Evolutionary conservation across 371 early-diverging fungal genomes (phyloP).

Genomic region (Syncephalastrum racemosum): DNA sequence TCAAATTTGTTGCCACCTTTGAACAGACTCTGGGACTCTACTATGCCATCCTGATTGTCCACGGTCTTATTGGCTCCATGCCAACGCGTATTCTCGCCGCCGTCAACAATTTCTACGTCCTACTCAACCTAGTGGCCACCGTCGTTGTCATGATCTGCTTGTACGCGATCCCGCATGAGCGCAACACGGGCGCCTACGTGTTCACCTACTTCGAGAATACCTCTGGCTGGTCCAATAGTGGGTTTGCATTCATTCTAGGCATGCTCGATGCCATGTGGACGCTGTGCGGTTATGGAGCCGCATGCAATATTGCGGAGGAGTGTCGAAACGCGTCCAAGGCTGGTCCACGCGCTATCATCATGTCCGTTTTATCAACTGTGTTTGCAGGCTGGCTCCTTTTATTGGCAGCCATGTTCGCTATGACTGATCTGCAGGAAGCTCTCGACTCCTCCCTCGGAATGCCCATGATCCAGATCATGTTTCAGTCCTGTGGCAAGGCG

Average conservation of each 20-base stretch:
- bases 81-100: slow-evolving; percentile 11
- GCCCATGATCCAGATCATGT: slow-evolving; percentile 35
- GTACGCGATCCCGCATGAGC: slow-evolving; percentile 10
- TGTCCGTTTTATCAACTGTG: slow-evolving; percentile 32
- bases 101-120: slow-evolving; percentile 17
- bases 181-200: slow-evolving; percentile 12
- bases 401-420: slow-evolving; percentile 26
- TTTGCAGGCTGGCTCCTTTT: slow-evolving; percentile 37
- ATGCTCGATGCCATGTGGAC: slow-evolving; percentile 29
- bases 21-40: slow-evolving; percentile 10
- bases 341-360: slow-evolving; percentile 53
- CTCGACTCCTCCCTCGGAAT: slow-evolving; percentile 18
- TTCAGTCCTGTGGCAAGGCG: slow-evolving; percentile 10
- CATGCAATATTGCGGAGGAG: slow-evolving; percentile 65
- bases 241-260: slow-evolving; percentile 14
- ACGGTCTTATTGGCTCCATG: slow-evolving; percentile 14
- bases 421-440: slow-evolving; percentile 33
- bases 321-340: slow-evolving; percentile 52
- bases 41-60: slow-evolving; percentile 8
- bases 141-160: slow-evolving; percentile 13
- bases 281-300: slow-evolving; percentile 56
- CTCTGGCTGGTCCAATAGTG: slow-evolving; percentile 10
- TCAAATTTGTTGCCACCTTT: slow-evolving; percentile 11
- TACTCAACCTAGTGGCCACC: slow-evolving; percentile 13
- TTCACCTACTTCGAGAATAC: slow-evolving; percentile 16